Percentiles rank a stretch among this genome's conserved stretches.
Evolutionary conservation across 1,284 basidiomycete genomes (phyloP).

Genomic region (Agroathelia rolfsii): DNA sequence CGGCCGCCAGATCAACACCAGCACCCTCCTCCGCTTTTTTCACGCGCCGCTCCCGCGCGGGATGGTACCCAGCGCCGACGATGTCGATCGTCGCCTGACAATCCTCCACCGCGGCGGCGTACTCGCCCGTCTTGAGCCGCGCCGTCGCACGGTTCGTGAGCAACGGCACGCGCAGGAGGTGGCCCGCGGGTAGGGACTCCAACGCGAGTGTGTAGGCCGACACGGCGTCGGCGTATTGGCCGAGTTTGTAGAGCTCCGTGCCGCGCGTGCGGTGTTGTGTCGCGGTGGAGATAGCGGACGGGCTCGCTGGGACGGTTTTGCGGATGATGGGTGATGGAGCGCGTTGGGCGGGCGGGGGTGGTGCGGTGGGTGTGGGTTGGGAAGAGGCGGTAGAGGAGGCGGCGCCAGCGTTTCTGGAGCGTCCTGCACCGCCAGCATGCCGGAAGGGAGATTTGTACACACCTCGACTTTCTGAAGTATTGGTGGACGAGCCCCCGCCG

Average conservation of each 20-base stretch:
- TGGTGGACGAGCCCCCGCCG: too few species aligned
- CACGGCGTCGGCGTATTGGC: conserved; percentile 81
- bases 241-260: conserved; percentile 83
- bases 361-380: conserved; percentile 5
- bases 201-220: conserved; percentile 69
- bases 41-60: conserved; percentile 39
- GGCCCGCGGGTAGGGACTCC: conserved; percentile 52
- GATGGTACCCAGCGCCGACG: conserved; percentile 38
- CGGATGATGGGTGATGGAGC: too few species aligned
- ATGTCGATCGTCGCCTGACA: conserved; percentile 36
- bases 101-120: conserved; percentile 61
- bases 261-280: conserved; percentile 49
- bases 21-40: conserved; percentile 33
- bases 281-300: conserved; percentile 31
- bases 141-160: conserved; percentile 84
- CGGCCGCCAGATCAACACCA: conserved; percentile 64
- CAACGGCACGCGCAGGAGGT: conserved; percentile 71
- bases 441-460: too few species aligned
- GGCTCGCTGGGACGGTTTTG: conserved; percentile 33
- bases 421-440: too few species aligned
- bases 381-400: conserved; percentile 11
- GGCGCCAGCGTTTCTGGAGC: conserved; percentile 11
- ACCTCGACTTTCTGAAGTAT: too few species aligned
- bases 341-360: background rate
- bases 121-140: conserved; percentile 75